Evolutionary conservation across 2,329 filamentous ascomycete genomes (phyloP).

Genomic region (Apiospora marii): DNA sequence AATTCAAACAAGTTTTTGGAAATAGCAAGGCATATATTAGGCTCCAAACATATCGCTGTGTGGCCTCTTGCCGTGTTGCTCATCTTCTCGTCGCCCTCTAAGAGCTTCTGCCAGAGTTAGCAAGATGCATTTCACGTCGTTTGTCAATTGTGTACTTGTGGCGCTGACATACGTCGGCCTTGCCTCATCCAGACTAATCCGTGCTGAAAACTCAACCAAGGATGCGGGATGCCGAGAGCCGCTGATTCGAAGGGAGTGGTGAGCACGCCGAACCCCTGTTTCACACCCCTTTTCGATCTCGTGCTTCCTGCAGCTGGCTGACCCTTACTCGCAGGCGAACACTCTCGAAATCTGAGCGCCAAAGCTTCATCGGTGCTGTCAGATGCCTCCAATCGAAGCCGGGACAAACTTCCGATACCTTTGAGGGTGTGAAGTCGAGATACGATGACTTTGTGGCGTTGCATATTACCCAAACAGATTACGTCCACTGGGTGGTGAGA

Average conservation of each 20-base stretch:
- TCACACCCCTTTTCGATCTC: neutral
- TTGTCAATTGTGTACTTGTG: neutral
- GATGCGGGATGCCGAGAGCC: neutral
- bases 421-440: conserved; percentile 48
- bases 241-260: neutral
- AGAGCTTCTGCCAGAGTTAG: neutral
- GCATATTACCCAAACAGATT: conserved; percentile 51
- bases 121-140: neutral
- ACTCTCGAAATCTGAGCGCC: conserved; percentile 34
- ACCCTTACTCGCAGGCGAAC: conserved; percentile 21
- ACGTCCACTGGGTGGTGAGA: conserved; percentile 43
- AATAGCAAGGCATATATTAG: neutral
- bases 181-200: neutral
- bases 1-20: neutral
- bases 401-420: conserved; percentile 36
- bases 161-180: neutral
- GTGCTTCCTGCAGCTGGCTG: neutral
- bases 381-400: conserved; percentile 47
- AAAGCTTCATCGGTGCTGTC: conserved; percentile 49
- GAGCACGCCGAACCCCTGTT: neutral
- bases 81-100: neutral
- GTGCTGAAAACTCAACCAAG: neutral
- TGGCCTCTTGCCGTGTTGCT: neutral
- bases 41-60: neutral
- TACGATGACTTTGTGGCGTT: conserved; percentile 54